Evolutionary conservation across 163 green algal genomes (phyloP), one percentile per base, ranked within the genome.

Genomic region (Scenedesmus sp.): DNA sequence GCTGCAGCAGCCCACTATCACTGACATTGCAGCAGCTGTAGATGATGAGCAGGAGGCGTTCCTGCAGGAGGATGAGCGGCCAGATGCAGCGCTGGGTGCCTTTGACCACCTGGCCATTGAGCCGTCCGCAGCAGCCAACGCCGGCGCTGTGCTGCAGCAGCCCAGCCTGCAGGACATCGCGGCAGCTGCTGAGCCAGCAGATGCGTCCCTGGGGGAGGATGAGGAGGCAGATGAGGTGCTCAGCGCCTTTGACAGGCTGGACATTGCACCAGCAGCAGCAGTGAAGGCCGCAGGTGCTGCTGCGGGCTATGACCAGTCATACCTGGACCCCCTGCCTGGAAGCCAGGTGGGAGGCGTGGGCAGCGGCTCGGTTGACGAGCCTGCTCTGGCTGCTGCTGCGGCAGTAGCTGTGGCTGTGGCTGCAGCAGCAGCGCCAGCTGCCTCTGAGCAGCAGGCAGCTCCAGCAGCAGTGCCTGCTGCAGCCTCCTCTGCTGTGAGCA

Each of bases 201-300:
- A 88, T 20, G 46, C 23, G 7, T 26, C 23, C 0, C 73, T 91
- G 54, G 87, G 57, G 12, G 87, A 91, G 52, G 87, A 91, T 73
- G 87, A 85, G 73, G 73, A 91, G 70, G 73, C 87, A 74, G 87
- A 91, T 59, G 70, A 73, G 20, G 67, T 64, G 74, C 74, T 91
- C 54, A 74, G n/a, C 9, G 87, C 87, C 1, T 86, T 91, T 64
- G 87, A 91, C 73, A 60, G 76, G 16, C 26, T 86, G n/a, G 23
- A 76, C 20, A 52, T 91, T 66, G 55, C 57, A 60, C n/a, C 64
- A 67, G 55, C 56, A 16, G 83, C 57, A 10, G 55, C 86, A 62
- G 83, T 54, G 6, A 18, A 54, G 56, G 57, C 84, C 64, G 84
- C 46, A 60, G 60, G 26, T 60, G 81, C 81, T 67, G 81, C 4